phyloP scores from a whole-genome alignment of 768 basidiomycete genomes.

The Crepidotus variabilis region DNA sequence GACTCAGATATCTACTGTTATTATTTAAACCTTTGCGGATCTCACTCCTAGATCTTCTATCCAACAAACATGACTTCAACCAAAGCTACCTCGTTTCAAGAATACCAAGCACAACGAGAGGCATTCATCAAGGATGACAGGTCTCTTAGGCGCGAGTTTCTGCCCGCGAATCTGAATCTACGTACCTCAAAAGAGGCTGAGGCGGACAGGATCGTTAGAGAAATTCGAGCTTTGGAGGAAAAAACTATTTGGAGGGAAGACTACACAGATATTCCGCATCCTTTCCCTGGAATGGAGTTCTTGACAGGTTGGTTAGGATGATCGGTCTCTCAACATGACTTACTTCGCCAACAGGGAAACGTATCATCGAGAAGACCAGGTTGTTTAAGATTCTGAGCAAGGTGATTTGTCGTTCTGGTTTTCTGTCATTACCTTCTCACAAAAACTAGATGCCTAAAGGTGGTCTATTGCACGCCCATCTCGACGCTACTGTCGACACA shows the following conservation, averaged over 20 bases:
- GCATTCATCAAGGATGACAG: conserved; percentile 42
- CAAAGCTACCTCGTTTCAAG: conserved; percentile 10
- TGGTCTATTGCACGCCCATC: conserved; percentile 67
- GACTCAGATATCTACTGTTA: background rate
- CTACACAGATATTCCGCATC: conserved; percentile 49
- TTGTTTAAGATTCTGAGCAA: conserved; percentile 61
- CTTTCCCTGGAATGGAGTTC: conserved; percentile 79
- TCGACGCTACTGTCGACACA: conserved; percentile 69
- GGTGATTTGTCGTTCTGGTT: conserved; percentile 25
- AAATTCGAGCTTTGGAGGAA: conserved; percentile 52
- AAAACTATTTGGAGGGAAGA: conserved; percentile 56
- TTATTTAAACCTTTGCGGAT: background rate
- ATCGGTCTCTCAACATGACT: background rate
- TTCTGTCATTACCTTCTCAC: background rate
- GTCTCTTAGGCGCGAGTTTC: conserved; percentile 46
- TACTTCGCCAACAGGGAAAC: conserved; percentile 36
- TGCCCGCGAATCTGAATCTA: conserved; percentile 15
- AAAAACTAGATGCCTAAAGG: conserved; percentile 75
- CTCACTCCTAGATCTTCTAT: background rate
- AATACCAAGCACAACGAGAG: conserved; percentile 28
- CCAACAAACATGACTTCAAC: background rate
- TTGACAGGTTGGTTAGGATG: conserved; percentile 46
- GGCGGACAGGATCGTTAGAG: conserved; percentile 56
- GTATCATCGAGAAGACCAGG: conserved; percentile 55
- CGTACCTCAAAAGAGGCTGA: conserved; percentile 36